phyloP scores from a whole-genome alignment of 768 basidiomycete species.

The Cystobasidium onofrii region DNA sequence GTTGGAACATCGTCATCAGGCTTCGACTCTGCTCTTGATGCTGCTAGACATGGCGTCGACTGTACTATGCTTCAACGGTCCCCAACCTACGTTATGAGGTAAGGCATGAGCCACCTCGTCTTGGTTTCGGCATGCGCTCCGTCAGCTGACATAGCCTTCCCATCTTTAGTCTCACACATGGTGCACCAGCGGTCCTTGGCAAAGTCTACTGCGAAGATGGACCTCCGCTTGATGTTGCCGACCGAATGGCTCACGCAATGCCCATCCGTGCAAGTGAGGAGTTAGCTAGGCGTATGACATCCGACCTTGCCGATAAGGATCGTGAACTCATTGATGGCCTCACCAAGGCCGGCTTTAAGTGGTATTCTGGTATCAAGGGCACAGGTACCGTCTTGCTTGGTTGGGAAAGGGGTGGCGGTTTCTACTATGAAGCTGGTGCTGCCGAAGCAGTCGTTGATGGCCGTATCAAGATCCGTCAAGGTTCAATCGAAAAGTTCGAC shows the following conservation, averaged over 20 bases:
- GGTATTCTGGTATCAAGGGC: conserved; percentile 39
- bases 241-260: conserved; percentile 5
- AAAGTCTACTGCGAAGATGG: neutral
- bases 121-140: too few species aligned
- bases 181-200: neutral
- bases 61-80: conserved; percentile 25
- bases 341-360: conserved; percentile 38
- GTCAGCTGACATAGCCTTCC: too few species aligned
- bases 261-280: conserved; percentile 1
- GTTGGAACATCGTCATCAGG: conserved; percentile 19
- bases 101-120: neutral
- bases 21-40: conserved; percentile 16
- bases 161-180: neutral
- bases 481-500: conserved; percentile 41
- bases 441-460: conserved; percentile 40
- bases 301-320: conserved; percentile 20
- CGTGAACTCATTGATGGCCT: conserved; percentile 40
- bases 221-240: conserved; percentile 6
- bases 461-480: conserved; percentile 41
- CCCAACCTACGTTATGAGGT: conserved; percentile 2
- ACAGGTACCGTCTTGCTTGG: conserved; percentile 41
- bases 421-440: conserved; percentile 43
- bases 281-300: conserved; percentile 10
- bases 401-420: conserved; percentile 42
- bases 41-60: conserved; percentile 9